phyloP scores from a whole-genome alignment of 345 rosid species.

The Angophora floribunda region DNA sequence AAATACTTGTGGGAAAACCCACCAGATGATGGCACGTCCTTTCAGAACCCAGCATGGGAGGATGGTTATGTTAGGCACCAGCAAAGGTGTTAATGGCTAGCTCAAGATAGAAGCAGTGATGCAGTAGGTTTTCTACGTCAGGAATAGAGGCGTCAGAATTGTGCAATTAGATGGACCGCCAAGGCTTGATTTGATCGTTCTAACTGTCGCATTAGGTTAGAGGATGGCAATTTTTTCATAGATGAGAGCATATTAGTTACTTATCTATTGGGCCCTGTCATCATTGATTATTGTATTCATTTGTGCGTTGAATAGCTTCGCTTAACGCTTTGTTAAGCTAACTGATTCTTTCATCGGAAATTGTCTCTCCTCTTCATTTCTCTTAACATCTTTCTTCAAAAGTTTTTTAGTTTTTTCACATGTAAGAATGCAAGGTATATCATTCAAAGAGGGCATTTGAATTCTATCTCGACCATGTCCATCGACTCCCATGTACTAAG shows the following conservation, averaged over 20 bases:
- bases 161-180: neutral
- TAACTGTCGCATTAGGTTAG: neutral
- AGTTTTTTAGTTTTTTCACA: neutral
- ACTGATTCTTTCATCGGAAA: neutral
- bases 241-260: neutral
- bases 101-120: neutral
- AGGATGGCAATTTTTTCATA: neutral
- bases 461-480: too few relatives aligned
- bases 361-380: neutral
- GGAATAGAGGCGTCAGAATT: neutral
- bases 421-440: neutral
- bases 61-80: neutral
- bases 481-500: too few relatives aligned
- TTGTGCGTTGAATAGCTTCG: neutral
- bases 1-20: neutral
- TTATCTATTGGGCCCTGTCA: neutral
- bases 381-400: neutral
- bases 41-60: neutral
- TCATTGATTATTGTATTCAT: neutral
- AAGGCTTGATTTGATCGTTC: neutral
- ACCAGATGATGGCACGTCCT: neutral
- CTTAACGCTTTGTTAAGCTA: neutral
- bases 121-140: neutral
- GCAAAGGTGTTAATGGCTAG: neutral
- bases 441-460: too few relatives aligned